These are phyloP conservation scores for Solanum ossicruentum DNA, from an alignment of 257 asterid species.

Conservation along the genomic window DNA sequence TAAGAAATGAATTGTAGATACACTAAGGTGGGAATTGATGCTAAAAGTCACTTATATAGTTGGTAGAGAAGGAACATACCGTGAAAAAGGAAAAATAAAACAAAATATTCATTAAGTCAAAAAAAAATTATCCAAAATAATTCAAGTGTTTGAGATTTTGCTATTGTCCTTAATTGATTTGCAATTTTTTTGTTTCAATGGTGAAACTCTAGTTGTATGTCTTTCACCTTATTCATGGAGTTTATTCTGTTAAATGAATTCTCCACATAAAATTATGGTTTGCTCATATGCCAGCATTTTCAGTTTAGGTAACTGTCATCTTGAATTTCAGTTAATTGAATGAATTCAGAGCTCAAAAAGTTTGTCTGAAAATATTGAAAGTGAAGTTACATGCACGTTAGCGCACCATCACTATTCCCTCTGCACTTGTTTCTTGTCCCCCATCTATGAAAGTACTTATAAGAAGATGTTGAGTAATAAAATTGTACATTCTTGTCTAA, in stretches of 20 bases:
- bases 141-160: no score
- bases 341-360: neutral
- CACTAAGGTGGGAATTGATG: neutral
- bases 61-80: neutral
- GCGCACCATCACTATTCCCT: neutral
- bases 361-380: neutral
- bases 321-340: neutral
- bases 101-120: neutral
- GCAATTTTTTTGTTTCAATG: no score
- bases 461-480: no score
- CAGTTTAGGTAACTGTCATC: no score
- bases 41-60: neutral
- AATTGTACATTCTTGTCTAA: neutral
- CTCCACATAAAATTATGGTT: neutral
- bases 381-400: neutral
- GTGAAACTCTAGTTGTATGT: no score
- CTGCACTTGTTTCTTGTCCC: neutral
- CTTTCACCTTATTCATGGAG: no score
- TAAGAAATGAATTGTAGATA: neutral
- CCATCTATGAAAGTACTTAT: neutral
- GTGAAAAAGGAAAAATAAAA: neutral
- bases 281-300: no score
- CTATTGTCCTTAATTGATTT: no score
- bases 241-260: neutral
- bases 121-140: neutral